These are phyloP conservation scores for Colletotrichum incanum DNA, from an alignment of 2,329 filamentous ascomycete species.

Conservation along the genomic window DNA sequence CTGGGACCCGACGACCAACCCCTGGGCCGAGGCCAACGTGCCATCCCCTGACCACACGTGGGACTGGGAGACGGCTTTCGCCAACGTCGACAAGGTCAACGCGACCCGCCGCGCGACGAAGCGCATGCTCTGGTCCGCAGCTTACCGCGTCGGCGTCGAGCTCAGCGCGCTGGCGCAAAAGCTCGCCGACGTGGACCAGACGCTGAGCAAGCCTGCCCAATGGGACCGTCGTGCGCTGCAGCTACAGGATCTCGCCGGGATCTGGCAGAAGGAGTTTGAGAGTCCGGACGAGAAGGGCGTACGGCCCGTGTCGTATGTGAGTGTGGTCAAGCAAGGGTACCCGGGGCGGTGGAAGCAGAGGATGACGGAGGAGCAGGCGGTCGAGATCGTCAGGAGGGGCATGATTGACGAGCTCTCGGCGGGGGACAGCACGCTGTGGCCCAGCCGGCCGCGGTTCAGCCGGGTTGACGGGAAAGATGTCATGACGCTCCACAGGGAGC, in stretches of 20 bases:
- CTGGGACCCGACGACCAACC: conserved; percentile 6
- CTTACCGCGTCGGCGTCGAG: conserved; percentile 58
- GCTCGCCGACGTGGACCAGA: conserved; percentile 22
- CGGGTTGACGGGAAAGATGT: conserved; percentile 43
- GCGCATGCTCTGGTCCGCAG: conserved; percentile 53
- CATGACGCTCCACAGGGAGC: conserved; percentile 48
- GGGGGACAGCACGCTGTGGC: conserved; percentile 61
- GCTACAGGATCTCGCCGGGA: conserved; percentile 34
- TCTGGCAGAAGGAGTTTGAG: conserved; percentile 31
- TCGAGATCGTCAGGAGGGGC: conserved; percentile 49
- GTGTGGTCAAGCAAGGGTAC: conserved; percentile 54
- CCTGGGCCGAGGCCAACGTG: conserved; percentile 23
- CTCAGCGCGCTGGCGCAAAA: conserved; percentile 42
- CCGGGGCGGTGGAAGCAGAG: conserved; percentile 44
- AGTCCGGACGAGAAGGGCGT: not conserved
- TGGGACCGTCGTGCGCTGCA: conserved; percentile 42
- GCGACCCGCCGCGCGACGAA: conserved; percentile 36
- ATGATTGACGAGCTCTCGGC: conserved; percentile 61
- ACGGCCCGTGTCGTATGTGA: conserved; percentile 45
- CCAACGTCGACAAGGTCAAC: conserved; percentile 45
- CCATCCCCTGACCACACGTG: conserved; percentile 17
- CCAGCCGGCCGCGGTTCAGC: conserved; percentile 51
- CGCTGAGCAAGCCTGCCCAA: conserved; percentile 39
- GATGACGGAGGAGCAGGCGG: conserved; percentile 31
- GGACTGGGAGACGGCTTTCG: conserved; percentile 46